Percentiles rank a stretch among this genome's conserved stretches.
Conservation (phyloP, 129 eudicot genomes). For the Artemisia annua region DNA sequence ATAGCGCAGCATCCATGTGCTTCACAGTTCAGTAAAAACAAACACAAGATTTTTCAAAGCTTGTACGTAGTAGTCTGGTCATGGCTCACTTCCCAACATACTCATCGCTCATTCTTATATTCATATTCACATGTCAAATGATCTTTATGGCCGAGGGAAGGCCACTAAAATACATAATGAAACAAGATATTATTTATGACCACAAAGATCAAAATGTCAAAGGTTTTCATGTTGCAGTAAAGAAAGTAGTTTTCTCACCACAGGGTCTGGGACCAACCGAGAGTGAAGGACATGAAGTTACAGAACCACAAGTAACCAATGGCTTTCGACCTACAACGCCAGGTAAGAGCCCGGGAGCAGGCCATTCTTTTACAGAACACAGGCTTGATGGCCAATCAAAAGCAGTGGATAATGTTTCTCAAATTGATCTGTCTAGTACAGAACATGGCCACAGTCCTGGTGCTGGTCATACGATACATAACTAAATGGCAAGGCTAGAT, state of each 20-base stretch:
- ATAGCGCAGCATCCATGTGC: conserved; percentile 14
- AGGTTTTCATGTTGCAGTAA: no score
- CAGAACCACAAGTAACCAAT: conserved; percentile 7
- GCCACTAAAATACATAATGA: conserved; percentile 23
- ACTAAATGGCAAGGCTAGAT: conserved; percentile 27
- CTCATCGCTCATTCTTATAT: conserved; percentile 23
- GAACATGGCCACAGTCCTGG: conserved; percentile 48
- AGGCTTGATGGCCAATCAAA: conserved; percentile 22
- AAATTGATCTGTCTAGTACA: conserved; percentile 13
- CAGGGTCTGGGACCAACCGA: neutral
- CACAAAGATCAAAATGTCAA: no score
- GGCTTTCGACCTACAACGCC: conserved; percentile 52
- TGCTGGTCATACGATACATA: conserved; percentile 36
- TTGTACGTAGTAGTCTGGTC: conserved; percentile 3
- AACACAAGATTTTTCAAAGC: conserved; percentile 9
- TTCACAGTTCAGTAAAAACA: conserved; percentile 15
- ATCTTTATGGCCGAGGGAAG: conserved; percentile 39
- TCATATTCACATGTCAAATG: conserved; percentile 17
- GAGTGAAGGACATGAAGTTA: conserved; percentile 2
- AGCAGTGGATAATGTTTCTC: neutral
- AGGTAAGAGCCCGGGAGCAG: conserved; percentile 56
- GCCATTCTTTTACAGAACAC: conserved; percentile 30
- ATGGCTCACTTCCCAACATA: conserved; percentile 35
- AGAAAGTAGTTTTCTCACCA: conserved; percentile 13
- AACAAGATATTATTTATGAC: no score